Evolutionary conservation across 192 early-diverging fungal species (phyloP), one percentile per base, ranked within the genome.

Genomic region (Thamnidium elegans): DNA sequence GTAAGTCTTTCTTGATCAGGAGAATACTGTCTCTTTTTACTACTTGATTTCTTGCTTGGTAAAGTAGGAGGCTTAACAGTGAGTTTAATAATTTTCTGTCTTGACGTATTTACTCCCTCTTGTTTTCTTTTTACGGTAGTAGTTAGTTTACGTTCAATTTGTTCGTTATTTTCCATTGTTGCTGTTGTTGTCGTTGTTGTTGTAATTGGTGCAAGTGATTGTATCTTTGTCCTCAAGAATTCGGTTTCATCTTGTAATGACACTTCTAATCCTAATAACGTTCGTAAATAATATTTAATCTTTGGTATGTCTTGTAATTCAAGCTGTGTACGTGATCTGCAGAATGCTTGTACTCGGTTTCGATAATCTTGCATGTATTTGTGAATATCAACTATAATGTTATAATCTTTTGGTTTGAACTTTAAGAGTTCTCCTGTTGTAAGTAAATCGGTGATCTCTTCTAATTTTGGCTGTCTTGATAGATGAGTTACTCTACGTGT

Each of bases 181-280:
- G 32, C 8, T 17, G 30, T 32, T 17, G 30, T 17, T 32, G 32
- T 55, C 17, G 31, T 56, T 4, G 36, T 8, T n/a, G 3, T 7
- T 59, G 19, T 70, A 59, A 39, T 46, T 47, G 17, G 69, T 30
- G 30, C 50, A 34, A 62, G 68, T 42, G 63, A 67, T n/a, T 72
- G 66, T n/a, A 81, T 59, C 34, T 81, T 78, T 26, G 48, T 46
- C 3, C 72, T 62, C 7, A 81, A 53, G 23, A 67, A 78, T 9
- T 73, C 74, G 17, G 74, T 70, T 64, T 81, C 77, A 5, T 70
- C 61, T 31, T 31, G 60, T 8, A 81, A 60, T 26, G 72, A 64
- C 26, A 81, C 63, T 14, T 76, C 74, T 26, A 81, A 53, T 1
- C 80, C 80, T 47, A 71, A 56, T 32, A 81, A 58, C 48, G 74